Evolutionary conservation across 768 basidiomycete genomes (phyloP).

Genomic region (Candolleomyces efflorescens): DNA sequence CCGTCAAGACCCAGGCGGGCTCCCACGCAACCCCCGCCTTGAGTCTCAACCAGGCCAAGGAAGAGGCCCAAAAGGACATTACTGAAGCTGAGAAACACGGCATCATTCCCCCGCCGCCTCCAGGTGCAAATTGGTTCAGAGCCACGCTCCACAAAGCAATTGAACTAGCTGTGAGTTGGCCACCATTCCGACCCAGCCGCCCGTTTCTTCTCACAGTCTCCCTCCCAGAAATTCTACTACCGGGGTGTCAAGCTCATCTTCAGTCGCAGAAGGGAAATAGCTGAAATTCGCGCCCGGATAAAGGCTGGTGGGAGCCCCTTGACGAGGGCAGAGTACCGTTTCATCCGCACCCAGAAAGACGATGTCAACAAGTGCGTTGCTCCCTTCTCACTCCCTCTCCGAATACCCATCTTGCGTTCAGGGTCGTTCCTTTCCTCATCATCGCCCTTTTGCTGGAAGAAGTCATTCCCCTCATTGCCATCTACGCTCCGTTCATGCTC

Average conservation of each 20-base stretch:
- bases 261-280: slow-evolving; percentile 51
- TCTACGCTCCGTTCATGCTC: slow-evolving; percentile 80
- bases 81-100: slow-evolving; percentile 64
- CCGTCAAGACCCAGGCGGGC: slow-evolving; percentile 11
- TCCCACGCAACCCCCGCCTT: slow-evolving; percentile 8
- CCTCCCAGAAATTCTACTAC: slow-evolving; percentile 75
- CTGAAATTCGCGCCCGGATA: slow-evolving; percentile 52
- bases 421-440: slow-evolving; percentile 75
- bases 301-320: slow-evolving; percentile 56
- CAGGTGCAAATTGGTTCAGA: slow-evolving; percentile 52
- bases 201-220: background rate
- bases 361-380: slow-evolving; percentile 65
- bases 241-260: slow-evolving; percentile 71
- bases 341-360: slow-evolving; percentile 60
- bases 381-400: background rate
- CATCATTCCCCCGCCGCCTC: slow-evolving; percentile 61
- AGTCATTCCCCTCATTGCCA: slow-evolving; percentile 75
- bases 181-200: slow-evolving; percentile 2
- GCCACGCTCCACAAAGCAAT: slow-evolving; percentile 46
- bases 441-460: slow-evolving; percentile 77
- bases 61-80: slow-evolving; percentile 58
- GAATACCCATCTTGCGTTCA: slow-evolving; percentile 17
- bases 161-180: slow-evolving; percentile 37
- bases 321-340: slow-evolving; percentile 64
- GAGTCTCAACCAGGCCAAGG: slow-evolving; percentile 34